Evolutionary conservation across 495 filamentous ascomycete genomes (phyloP).

Genomic region (Penicillium cosmopolitanum): DNA sequence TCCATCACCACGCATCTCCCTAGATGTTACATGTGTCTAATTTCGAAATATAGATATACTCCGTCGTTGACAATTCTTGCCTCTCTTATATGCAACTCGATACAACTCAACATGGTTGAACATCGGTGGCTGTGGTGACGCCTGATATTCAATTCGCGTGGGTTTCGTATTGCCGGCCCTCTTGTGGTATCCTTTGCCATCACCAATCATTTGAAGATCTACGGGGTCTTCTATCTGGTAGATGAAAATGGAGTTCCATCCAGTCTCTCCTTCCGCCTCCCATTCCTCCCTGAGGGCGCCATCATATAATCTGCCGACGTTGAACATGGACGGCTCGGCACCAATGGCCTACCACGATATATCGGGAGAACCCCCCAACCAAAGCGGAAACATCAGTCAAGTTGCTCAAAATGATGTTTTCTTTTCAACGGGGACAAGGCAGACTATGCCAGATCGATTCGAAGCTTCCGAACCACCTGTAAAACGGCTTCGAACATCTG

Average conservation of each 20-base stretch:
- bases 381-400: conserved; percentile 21
- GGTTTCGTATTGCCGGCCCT: neutral
- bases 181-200: neutral
- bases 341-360: conserved; percentile 18
- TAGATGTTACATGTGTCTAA: neutral
- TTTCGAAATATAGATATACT: neutral
- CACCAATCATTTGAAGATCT: neutral
- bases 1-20: neutral
- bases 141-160: conserved; percentile 8
- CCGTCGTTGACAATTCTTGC: neutral
- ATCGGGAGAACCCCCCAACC: conserved; percentile 11
- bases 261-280: neutral
- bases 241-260: neutral
- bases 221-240: neutral
- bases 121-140: conserved; percentile 13
- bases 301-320: conserved; percentile 12
- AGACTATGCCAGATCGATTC: neutral
- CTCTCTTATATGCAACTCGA: neutral
- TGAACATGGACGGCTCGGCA: conserved; percentile 22
- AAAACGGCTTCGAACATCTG: conserved; percentile 25
- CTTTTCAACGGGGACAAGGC: conserved; percentile 2
- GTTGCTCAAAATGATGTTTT: conserved; percentile 14
- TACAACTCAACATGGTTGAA: conserved; percentile 10
- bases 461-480: conserved; percentile 20
- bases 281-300: neutral